Evolutionary conservation across 2,329 filamentous ascomycete genomes (phyloP).

Genomic region (Elsinoe australis): DNA sequence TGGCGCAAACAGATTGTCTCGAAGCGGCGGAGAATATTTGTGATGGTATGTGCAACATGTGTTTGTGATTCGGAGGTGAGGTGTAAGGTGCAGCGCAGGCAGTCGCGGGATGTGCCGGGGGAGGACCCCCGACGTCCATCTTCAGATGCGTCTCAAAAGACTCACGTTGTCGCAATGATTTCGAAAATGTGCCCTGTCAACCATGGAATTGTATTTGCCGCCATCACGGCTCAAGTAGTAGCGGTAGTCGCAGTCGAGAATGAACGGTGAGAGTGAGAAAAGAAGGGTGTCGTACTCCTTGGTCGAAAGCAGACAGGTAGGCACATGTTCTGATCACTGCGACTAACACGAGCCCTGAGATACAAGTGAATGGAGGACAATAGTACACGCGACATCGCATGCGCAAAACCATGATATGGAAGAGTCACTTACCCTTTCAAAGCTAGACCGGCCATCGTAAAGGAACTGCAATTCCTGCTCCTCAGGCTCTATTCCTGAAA

Average conservation of each 20-base stretch:
- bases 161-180: constrained; percentile 14
- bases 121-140: not conserved
- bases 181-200: constrained; percentile 14
- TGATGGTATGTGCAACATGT: not conserved
- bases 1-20: constrained; percentile 6
- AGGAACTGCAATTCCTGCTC: not conserved
- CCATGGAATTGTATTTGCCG: constrained; percentile 12
- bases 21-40: not conserved
- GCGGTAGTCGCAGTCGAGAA: too few relatives aligned
- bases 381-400: not conserved
- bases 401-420: not conserved
- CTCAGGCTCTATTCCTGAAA: not conserved
- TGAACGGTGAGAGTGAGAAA: too few relatives aligned
- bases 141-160: constrained; percentile 5
- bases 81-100: constrained; percentile 1
- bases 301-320: too few relatives aligned
- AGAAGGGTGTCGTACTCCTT: not conserved
- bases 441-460: constrained; percentile 12
- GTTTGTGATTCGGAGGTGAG: not conserved
- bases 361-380: constrained; percentile 4
- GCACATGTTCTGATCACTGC: too few relatives aligned
- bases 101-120: constrained; percentile 9
- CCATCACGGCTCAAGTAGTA: not conserved
- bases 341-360: not conserved
- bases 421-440: constrained; percentile 17